Conservation (phyloP, 2,329 filamentous ascomycete genomes). For the Pseudogymnoascus sp. region DNA sequence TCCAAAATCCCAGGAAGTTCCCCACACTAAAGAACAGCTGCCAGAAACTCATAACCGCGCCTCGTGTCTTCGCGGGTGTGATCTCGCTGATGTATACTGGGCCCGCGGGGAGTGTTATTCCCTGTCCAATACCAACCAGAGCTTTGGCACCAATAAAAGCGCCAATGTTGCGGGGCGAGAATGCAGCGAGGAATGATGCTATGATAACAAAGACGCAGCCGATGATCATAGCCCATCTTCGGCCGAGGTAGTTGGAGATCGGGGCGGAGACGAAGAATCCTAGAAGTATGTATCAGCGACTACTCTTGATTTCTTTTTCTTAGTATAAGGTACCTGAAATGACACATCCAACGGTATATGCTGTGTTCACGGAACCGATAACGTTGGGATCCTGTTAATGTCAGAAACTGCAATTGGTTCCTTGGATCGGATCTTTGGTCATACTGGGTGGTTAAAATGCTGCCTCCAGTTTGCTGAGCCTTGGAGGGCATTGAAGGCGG, state of each 20-base stretch:
- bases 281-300: neutral
- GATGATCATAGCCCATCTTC: constrained; percentile 34
- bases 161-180: constrained; percentile 40
- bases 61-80: constrained; percentile 43
- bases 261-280: constrained; percentile 3
- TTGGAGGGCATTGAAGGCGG: constrained; percentile 1
- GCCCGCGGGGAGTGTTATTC: constrained; percentile 44
- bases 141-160: constrained; percentile 46
- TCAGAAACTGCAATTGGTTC: neutral
- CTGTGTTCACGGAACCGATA: constrained; percentile 5
- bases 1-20: constrained; percentile 48
- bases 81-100: constrained; percentile 50
- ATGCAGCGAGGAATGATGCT: constrained; percentile 47
- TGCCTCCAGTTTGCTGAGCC: constrained; percentile 5
- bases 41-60: constrained; percentile 51
- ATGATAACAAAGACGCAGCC: constrained; percentile 46
- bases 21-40: constrained; percentile 50
- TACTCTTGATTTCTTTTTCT: neutral
- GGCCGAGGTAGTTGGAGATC: neutral
- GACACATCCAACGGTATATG: neutral
- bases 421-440: neutral
- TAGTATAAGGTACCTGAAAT: neutral
- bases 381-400: neutral
- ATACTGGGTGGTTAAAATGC: neutral
- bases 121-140: constrained; percentile 47